Conservation (phyloP, 2,329 filamentous ascomycete genomes). For the Kalmusia sp. region DNA sequence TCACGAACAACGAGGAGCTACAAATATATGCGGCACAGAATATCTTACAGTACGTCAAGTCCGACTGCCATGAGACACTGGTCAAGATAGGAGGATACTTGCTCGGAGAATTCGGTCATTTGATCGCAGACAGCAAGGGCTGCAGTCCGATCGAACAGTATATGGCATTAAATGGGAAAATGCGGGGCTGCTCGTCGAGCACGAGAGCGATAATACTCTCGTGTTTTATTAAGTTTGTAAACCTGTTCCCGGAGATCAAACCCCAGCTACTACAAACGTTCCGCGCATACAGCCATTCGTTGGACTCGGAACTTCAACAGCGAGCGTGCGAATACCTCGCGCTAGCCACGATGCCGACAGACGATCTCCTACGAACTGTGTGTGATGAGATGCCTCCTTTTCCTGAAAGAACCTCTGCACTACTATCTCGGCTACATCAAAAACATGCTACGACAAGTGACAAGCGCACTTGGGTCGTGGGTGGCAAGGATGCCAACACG, state of each 20-base stretch:
- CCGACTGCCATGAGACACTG: conserved; percentile 94
- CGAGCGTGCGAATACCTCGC: conserved; percentile 93
- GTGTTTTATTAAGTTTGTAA: conserved; percentile 97
- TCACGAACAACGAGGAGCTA: conserved; percentile 98
- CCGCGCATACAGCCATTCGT: conserved; percentile 87
- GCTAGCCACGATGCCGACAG: conserved; percentile 82
- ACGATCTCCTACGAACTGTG: conserved; percentile 89
- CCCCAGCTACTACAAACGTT: conserved; percentile 92
- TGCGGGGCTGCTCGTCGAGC: conserved; percentile 84
- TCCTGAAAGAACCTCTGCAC: conserved; percentile 88
- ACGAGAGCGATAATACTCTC: conserved; percentile 94
- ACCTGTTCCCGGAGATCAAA: conserved; percentile 98
- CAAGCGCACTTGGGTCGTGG: conserved; percentile 97
- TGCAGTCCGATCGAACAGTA: conserved; percentile 98
- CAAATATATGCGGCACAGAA: conserved; percentile 97
- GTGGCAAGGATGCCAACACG: conserved; percentile 90
- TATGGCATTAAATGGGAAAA: conserved; percentile 87
- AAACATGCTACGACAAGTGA: conserved; percentile 93
- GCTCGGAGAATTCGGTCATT: conserved; percentile 93
- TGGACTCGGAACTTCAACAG: conserved; percentile 95
- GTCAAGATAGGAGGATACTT: conserved; percentile 98
- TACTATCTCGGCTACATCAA: conserved; percentile 90
- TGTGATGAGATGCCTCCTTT: conserved; percentile 99
- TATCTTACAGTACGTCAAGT: conserved; percentile 90
- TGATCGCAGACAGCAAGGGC: conserved; percentile 89